These are phyloP conservation scores for Komagataella ulmi DNA, from an alignment of 805 yeast species.

Conservation along the genomic window DNA sequence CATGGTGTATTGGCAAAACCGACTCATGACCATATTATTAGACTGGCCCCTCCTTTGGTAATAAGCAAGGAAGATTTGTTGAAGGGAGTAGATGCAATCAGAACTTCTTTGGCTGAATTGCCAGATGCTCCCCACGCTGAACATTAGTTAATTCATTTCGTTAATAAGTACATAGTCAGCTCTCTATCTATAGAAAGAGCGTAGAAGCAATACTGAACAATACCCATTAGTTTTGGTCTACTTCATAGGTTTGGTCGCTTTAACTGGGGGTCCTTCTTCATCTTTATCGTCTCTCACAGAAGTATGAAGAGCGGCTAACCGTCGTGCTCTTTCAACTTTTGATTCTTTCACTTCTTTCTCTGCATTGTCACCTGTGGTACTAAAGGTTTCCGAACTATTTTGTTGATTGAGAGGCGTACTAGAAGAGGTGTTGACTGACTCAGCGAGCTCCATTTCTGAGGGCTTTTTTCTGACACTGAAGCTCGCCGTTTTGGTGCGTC, in stretches of 20 bases:
- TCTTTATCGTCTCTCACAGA: slow-evolving; percentile 20
- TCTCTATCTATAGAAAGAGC: neutral
- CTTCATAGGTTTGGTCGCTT: neutral
- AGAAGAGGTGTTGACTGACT: neutral
- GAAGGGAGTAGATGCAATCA: slow-evolving; percentile 69
- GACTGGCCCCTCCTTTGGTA: slow-evolving; percentile 93
- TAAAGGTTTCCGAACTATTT: neutral
- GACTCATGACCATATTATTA: slow-evolving; percentile 88
- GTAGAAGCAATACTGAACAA: neutral
- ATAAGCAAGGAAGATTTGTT: slow-evolving; percentile 77
- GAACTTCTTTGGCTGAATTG: slow-evolving; percentile 39
- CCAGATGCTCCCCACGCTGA: slow-evolving; percentile 14
- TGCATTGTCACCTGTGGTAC: neutral
- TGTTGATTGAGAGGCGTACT: neutral
- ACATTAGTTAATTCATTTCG: neutral
- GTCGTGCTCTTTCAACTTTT: slow-evolving; percentile 14
- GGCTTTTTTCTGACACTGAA: neutral
- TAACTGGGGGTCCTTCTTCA: slow-evolving; percentile 15
- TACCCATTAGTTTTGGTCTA: neutral
- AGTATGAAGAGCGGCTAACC: slow-evolving; percentile 15
- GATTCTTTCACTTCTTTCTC: neutral
- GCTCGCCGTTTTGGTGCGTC: neutral
- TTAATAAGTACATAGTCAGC: neutral
- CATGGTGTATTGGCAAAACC: slow-evolving; percentile 91
- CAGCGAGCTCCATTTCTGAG: neutral